These are phyloP conservation scores for Thermothelomyces thermophilus DNA, from an alignment of 2,329 filamentous ascomycete species.

Conservation along the genomic window DNA sequence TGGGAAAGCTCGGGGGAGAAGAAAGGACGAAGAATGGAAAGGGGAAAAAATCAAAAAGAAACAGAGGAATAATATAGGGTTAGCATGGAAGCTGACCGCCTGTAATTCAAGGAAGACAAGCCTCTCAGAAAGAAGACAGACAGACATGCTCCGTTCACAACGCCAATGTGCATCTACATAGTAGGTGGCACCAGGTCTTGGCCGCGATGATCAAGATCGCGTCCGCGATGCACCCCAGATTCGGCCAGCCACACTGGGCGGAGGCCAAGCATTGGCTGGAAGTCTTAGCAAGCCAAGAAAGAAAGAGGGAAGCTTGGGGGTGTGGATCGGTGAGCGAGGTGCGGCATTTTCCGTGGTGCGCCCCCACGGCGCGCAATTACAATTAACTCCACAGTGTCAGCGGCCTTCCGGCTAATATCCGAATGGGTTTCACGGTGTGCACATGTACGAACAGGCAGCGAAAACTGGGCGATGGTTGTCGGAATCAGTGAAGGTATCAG, in stretches of 20 bases:
- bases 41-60: background rate
- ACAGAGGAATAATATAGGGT: background rate
- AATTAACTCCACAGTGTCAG: too few species aligned
- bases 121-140: too few species aligned
- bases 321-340: background rate
- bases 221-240: background rate
- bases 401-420: too few species aligned
- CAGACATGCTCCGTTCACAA: too few species aligned
- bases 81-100: too few species aligned
- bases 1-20: too few species aligned
- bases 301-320: background rate
- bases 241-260: background rate
- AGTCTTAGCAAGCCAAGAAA: background rate
- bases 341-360: background rate
- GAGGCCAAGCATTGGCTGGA: background rate
- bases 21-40: background rate
- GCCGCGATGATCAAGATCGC: too few species aligned
- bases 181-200: too few species aligned
- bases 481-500: constrained; percentile 17
- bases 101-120: too few species aligned
- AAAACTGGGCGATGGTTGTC: background rate
- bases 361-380: too few species aligned
- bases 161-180: too few species aligned
- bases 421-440: background rate
- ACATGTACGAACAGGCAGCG: background rate